Evolutionary conservation across 2,329 filamentous ascomycete species (phyloP).

Genomic region (Pseudogymnoascus sp.): DNA sequence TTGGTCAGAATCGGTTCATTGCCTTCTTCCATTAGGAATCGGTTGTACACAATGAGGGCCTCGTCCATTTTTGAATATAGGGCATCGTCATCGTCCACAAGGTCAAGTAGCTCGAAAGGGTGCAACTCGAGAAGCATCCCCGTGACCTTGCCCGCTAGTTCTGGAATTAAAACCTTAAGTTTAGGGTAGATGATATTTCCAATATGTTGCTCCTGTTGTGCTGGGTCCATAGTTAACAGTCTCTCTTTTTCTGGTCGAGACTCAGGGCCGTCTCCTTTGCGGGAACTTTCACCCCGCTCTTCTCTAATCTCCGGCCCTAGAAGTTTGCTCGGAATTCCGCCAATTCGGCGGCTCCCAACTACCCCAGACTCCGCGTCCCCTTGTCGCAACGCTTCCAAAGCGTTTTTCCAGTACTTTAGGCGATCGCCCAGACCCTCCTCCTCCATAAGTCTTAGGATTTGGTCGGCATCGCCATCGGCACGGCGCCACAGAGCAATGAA

Average conservation of each 20-base stretch:
- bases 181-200: not conserved
- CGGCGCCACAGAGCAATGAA: slow-evolving; percentile 48
- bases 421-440: slow-evolving; percentile 51
- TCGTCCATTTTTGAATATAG: not conserved
- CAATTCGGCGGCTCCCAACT: not conserved
- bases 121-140: not conserved
- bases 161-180: not conserved
- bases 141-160: not conserved
- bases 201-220: not conserved
- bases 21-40: not conserved
- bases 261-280: not conserved
- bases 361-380: not conserved
- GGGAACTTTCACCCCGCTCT: not conserved
- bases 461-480: slow-evolving; percentile 50
- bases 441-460: slow-evolving; percentile 52
- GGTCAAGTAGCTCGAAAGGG: not conserved
- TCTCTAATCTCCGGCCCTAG: not conserved
- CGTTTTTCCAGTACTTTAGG: slow-evolving; percentile 50
- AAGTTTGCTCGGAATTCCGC: not conserved
- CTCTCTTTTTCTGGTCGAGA: not conserved
- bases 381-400: slow-evolving; percentile 33
- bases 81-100: not conserved
- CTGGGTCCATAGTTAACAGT: not conserved
- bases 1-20: not conserved
- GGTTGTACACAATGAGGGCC: not conserved